These are phyloP conservation scores for Saccharomycopsis hybrid DNA, from an alignment of 1,139 yeast genomes.

Conservation along the genomic window DNA sequence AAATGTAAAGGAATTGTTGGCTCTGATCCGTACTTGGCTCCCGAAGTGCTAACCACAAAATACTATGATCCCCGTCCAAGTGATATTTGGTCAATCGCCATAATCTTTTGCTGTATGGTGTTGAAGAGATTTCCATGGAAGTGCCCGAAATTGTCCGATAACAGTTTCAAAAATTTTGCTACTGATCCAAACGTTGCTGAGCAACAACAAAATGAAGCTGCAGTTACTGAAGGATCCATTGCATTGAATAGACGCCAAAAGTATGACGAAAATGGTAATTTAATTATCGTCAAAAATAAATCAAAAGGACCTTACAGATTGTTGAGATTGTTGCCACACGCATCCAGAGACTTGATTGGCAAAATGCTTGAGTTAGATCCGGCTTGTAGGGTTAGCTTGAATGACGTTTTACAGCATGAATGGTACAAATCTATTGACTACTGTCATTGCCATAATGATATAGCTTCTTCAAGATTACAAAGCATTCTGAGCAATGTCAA, in stretches of 20 bases:
- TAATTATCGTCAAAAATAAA: slow-evolving; percentile 38
- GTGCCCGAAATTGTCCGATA: slow-evolving; percentile 82
- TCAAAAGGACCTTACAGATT: slow-evolving; percentile 76
- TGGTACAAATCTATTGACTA: slow-evolving; percentile 61
- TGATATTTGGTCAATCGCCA: slow-evolving; percentile 92
- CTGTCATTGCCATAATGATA: slow-evolving; percentile 28
- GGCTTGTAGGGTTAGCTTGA: slow-evolving; percentile 57
- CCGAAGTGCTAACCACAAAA: slow-evolving; percentile 78
- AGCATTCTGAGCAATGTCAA: background rate
- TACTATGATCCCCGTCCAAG: slow-evolving; percentile 91
- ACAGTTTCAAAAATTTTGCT: slow-evolving; percentile 59
- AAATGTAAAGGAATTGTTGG: slow-evolving; percentile 91
- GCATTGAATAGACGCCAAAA: slow-evolving; percentile 14
- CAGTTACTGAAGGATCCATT: slow-evolving; percentile 5
- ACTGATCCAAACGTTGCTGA: slow-evolving; percentile 34
- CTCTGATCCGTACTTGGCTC: slow-evolving; percentile 90
- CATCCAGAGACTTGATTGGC: slow-evolving; percentile 71
- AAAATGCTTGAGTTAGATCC: slow-evolving; percentile 72
- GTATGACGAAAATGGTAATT: slow-evolving; percentile 53
- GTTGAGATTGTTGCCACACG: slow-evolving; percentile 79
- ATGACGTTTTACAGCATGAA: slow-evolving; percentile 58
- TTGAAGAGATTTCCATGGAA: slow-evolving; percentile 95
- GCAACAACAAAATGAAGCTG: slow-evolving; percentile 2
- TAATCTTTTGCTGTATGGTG: slow-evolving; percentile 91
- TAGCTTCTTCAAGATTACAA: slow-evolving; percentile 6